These are phyloP conservation scores for Thielaviopsis ethacetica DNA, from an alignment of 2,329 filamentous ascomycete species.

Conservation along the genomic window DNA sequence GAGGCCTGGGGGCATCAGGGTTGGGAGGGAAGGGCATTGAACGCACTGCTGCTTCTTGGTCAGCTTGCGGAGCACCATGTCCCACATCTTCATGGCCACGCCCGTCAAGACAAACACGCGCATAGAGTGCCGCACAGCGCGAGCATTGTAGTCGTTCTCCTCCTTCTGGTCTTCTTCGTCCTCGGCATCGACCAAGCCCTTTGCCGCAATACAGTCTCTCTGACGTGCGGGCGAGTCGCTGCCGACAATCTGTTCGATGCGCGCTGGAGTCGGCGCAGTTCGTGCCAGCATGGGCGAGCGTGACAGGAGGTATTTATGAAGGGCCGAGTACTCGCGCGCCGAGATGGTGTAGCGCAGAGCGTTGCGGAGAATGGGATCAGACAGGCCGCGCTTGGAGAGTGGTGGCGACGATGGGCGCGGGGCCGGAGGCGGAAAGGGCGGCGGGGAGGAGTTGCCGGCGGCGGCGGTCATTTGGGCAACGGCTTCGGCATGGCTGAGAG, in stretches of 20 bases:
- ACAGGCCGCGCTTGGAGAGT: slow-evolving; percentile 12
- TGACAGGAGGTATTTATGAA: slow-evolving; percentile 71
- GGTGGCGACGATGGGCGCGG: slow-evolving; percentile 1
- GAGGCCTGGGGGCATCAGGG: background rate
- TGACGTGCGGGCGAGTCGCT: slow-evolving; percentile 1
- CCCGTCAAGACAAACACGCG: slow-evolving; percentile 29
- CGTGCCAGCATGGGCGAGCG: slow-evolving; percentile 43
- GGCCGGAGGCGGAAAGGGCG: background rate
- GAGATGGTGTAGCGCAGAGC: slow-evolving; percentile 75
- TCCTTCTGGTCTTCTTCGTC: slow-evolving; percentile 18
- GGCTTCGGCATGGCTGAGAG: slow-evolving; percentile 1
- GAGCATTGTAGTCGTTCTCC: slow-evolving; percentile 48
- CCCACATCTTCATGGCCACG: slow-evolving; percentile 46
- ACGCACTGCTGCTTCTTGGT: slow-evolving; percentile 30
- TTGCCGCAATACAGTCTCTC: background rate
- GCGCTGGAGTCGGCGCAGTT: slow-evolving; percentile 37
- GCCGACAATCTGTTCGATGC: slow-evolving; percentile 27
- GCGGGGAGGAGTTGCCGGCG: background rate
- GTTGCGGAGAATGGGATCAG: slow-evolving; percentile 64
- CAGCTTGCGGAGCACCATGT: slow-evolving; percentile 32
- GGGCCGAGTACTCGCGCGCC: slow-evolving; percentile 66
- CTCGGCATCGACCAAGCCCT: slow-evolving; percentile 16
- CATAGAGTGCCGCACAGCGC: slow-evolving; percentile 43
- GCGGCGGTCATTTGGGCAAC: slow-evolving; percentile 1
- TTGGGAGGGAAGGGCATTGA: background rate